A percentile compares a stretch with the other conserved stretches of the same genome.
Evolutionary conservation across 129 eudicot species (phyloP).

Genomic region (Centrapalus pauciflorus): DNA sequence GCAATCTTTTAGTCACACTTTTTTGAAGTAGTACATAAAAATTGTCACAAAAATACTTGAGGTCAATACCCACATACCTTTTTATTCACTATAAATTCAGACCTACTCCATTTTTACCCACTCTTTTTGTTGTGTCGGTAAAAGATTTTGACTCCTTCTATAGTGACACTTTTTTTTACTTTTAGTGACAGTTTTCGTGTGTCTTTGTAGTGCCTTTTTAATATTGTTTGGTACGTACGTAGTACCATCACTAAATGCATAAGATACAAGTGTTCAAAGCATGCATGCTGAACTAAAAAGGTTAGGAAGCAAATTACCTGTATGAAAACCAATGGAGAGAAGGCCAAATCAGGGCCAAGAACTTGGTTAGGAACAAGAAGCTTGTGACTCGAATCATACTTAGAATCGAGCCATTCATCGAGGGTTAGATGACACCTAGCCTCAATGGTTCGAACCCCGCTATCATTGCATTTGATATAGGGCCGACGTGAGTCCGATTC

Average conservation of each 20-base stretch:
- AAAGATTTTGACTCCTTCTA: too few relatives aligned
- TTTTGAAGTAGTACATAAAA: too few relatives aligned
- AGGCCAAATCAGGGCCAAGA: constrained; percentile 64
- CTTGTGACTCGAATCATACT: constrained; percentile 35
- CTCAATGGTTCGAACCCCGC: constrained; percentile 63
- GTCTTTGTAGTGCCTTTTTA: neutral
- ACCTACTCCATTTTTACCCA: too few relatives aligned
- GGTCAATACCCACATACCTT: too few relatives aligned
- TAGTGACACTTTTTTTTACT: too few relatives aligned
- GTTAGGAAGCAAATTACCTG: constrained; percentile 42
- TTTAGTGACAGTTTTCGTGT: too few relatives aligned
- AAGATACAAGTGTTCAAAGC: neutral
- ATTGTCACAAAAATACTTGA: too few relatives aligned
- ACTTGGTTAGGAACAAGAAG: constrained; percentile 36
- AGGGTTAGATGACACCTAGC: constrained; percentile 53
- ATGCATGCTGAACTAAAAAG: neutral
- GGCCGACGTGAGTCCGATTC: constrained; percentile 58
- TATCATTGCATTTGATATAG: constrained; percentile 72
- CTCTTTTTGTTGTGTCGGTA: too few relatives aligned
- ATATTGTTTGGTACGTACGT: too few relatives aligned
- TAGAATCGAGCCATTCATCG: constrained; percentile 59
- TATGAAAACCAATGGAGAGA: constrained; percentile 52
- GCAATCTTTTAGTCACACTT: too few relatives aligned
- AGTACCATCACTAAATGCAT: neutral
- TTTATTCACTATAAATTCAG: too few relatives aligned